Evolutionary conservation across 371 early-diverging fungal genomes (phyloP).

Genomic region (Choanephora cucurbitarum): DNA sequence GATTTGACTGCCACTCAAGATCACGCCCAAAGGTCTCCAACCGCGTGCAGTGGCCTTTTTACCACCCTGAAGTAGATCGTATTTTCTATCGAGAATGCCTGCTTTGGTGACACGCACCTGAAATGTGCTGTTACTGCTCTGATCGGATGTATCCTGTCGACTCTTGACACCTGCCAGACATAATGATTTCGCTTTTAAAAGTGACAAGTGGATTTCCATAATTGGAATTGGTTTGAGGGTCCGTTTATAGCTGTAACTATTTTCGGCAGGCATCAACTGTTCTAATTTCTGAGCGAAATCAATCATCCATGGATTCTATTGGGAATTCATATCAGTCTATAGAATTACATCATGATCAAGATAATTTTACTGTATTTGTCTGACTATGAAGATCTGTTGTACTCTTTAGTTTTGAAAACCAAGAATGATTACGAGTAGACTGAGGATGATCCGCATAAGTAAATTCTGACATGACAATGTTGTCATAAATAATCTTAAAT

Average conservation of each 20-base stretch:
- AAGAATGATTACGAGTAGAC: conserved; percentile 36
- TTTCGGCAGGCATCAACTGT: conserved; percentile 45
- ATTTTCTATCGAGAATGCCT: conserved; percentile 71
- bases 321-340: too few species aligned
- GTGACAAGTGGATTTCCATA: conserved; percentile 38
- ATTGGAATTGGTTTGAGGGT: conserved; percentile 31
- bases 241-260: conserved; percentile 39
- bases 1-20: conserved; percentile 77
- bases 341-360: too few species aligned
- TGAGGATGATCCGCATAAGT: conserved; percentile 57
- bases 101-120: conserved; percentile 71
- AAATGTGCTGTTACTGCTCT: conserved; percentile 40
- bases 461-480: conserved; percentile 58
- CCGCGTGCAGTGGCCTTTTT: conserved; percentile 68
- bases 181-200: conserved; percentile 41
- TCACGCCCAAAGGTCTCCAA: conserved; percentile 77
- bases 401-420: conserved; percentile 39
- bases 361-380: conserved; percentile 1
- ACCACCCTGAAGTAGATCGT: conserved; percentile 68
- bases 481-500: conserved; percentile 74
- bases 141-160: conserved; percentile 17
- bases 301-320: conserved; percentile 19
- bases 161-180: conserved; percentile 48
- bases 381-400: conserved; percentile 12
- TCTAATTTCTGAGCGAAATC: conserved; percentile 41